Conservation (phyloP, 83 land plant species). For the Thuja plicata region DNA sequence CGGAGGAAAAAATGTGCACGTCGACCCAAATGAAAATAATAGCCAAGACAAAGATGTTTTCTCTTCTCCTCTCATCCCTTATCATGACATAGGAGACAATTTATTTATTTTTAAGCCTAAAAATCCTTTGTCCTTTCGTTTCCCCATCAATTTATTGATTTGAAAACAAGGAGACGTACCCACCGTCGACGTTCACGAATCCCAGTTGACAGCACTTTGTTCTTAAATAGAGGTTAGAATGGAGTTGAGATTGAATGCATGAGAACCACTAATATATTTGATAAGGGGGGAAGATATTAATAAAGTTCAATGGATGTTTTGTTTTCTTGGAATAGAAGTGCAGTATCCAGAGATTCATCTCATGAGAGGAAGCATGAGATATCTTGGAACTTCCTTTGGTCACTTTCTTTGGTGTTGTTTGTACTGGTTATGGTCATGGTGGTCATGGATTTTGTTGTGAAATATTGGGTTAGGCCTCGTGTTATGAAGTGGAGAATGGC, state of each 20-base stretch:
- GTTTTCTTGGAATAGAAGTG: background rate
- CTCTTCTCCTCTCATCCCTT: background rate
- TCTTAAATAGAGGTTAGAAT: too few relatives aligned
- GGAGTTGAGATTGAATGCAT: too few relatives aligned
- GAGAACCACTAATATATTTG: background rate
- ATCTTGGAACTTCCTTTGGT: background rate
- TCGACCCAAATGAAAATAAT: background rate
- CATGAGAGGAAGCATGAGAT: background rate
- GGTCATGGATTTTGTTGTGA: background rate
- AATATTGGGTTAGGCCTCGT: conserved; percentile 53
- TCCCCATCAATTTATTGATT: background rate
- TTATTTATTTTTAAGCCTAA: too few relatives aligned
- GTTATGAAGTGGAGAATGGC: conserved; percentile 50
- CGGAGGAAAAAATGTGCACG: background rate
- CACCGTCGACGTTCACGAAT: too few relatives aligned
- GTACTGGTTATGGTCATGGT: background rate
- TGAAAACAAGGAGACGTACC: too few relatives aligned
- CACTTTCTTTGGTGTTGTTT: background rate
- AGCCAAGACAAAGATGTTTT: background rate
- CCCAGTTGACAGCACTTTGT: background rate
- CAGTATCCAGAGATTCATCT: background rate
- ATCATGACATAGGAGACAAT: background rate
- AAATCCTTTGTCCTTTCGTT: background rate
- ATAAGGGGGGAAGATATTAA: background rate
- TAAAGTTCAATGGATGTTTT: background rate